phyloP scores from a whole-genome alignment of 2,329 filamentous ascomycete genomes.

The Xylaria sp. region DNA sequence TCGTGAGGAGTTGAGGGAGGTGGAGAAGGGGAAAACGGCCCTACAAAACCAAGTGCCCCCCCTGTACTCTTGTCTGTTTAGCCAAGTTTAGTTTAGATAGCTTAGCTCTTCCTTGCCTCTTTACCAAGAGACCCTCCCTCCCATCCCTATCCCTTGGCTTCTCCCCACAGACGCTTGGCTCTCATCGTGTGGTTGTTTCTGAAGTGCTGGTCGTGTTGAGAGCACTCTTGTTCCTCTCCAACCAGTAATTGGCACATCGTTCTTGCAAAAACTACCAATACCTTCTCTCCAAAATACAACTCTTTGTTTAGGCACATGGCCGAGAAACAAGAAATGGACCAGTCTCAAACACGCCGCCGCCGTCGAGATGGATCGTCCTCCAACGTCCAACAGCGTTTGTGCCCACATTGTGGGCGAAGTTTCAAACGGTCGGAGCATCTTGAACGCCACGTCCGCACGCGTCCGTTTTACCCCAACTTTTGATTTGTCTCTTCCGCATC shows the following conservation, averaged over 20 bases:
- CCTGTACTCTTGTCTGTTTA: slow-evolving; percentile 40
- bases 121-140: slow-evolving; percentile 29
- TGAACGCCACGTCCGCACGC: slow-evolving; percentile 58
- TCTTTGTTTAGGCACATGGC: slow-evolving; percentile 39
- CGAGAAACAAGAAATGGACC: slow-evolving; percentile 46
- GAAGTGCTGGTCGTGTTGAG: slow-evolving; percentile 26
- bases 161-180: slow-evolving; percentile 35
- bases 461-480: slow-evolving; percentile 52
- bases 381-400: slow-evolving; percentile 47
- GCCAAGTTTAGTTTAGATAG: slow-evolving; percentile 40
- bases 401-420: slow-evolving; percentile 54
- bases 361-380: slow-evolving; percentile 47
- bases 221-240: slow-evolving; percentile 38
- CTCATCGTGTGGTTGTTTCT: slow-evolving; percentile 28
- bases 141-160: slow-evolving; percentile 32
- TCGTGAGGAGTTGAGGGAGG: slow-evolving; percentile 33
- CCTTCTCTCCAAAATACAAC: slow-evolving; percentile 27
- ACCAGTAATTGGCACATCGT: slow-evolving; percentile 29
- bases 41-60: slow-evolving; percentile 45
- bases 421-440: slow-evolving; percentile 60
- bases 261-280: slow-evolving; percentile 35
- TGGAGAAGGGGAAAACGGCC: slow-evolving; percentile 37
- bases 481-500: slow-evolving; percentile 34
- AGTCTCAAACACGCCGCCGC: slow-evolving; percentile 45
- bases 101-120: slow-evolving; percentile 35